Base-by-base conservation (phyloP, 2,329 filamentous ascomycete genomes). In the Xylaria sp. region DNA sequence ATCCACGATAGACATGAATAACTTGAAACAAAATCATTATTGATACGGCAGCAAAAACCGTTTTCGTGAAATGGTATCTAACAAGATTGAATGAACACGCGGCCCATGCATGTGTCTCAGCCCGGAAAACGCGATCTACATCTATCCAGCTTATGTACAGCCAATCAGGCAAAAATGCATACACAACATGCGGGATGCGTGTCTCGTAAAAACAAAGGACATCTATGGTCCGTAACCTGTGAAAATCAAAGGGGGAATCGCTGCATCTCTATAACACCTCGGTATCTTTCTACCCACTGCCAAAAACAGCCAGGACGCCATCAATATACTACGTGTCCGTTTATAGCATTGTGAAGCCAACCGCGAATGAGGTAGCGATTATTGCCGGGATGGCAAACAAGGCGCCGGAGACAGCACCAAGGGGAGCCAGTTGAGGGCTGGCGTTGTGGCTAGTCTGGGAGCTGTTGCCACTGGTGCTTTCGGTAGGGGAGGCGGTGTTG, bases 401-500 rank as follows among this genome's bases (percentile, higher is more conserved):
- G 56, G 42, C 51, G 10, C 62, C 59, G 11, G 66, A 68, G 28
- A 70, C 4, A 7, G 68, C 70, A 33, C 62, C 54, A 13, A 72
- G 15, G 10, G 69, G 67, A 0, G 67, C 67, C 42, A 71, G 38
- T 38, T 60, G 65, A 49, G 68, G 63, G 42, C 63, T 64, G 54
- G 72, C 72, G 38, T 40, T 73, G 44, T 69, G 67, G 7, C 46
- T 67, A 0, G 65, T 49, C 13, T 61, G 26, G 1, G 69, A 65
- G 17, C 53, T 63, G 42, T 28, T n/a, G 57, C 60, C 54, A 13
- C 44, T 31, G 6, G 20, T 59, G 23, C 44, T 33, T 9, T 48
- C 31, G 4, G 42, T 70, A 59, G 72, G 60, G 57, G 62, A 67
- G 33, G 71, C 71, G 17, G 56, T 73, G 61, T 77, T 77, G 40